Evolutionary conservation across 352 stramenopile genomes (phyloP).

Genomic region (Globisporangium nunn): DNA sequence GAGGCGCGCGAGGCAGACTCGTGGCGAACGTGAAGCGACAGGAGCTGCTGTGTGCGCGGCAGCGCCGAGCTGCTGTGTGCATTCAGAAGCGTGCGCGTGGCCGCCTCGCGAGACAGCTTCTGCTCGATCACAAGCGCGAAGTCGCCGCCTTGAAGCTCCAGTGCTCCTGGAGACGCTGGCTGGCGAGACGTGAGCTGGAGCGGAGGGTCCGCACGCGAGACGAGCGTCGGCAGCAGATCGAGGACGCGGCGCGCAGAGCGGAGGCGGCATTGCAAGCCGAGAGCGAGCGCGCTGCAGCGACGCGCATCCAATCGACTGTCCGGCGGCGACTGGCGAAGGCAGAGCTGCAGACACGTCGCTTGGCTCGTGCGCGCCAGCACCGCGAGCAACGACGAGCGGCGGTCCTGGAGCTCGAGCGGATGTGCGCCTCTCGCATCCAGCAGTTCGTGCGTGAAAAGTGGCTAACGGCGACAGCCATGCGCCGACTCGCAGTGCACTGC

Average conservation of each 20-base stretch:
- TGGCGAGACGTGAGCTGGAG: slow-evolving; percentile 14
- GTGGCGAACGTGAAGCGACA: slow-evolving; percentile 11
- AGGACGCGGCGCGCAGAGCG: slow-evolving; percentile 4
- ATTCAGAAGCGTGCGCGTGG: slow-evolving; percentile 36
- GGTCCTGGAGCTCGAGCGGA: slow-evolving; percentile 13
- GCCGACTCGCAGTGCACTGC: slow-evolving; percentile 26
- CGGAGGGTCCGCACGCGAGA: slow-evolving; percentile 8
- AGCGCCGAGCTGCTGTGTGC: slow-evolving; percentile 17
- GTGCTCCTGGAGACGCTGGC: slow-evolving; percentile 22
- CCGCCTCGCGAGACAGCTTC: slow-evolving; percentile 16
- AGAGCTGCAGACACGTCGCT: slow-evolving; percentile 14
- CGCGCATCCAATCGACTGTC: slow-evolving; percentile 22
- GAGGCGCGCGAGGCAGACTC: slow-evolving; percentile 16
- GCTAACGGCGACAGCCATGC: slow-evolving; percentile 1
- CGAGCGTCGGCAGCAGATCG: slow-evolving; percentile 8
- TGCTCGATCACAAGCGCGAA: slow-evolving; percentile 11
- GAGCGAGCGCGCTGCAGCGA: slow-evolving; percentile 18
- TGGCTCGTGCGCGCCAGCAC: slow-evolving; percentile 11
- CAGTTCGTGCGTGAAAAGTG: slow-evolving; percentile 22
- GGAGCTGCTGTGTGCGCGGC: slow-evolving; percentile 11
- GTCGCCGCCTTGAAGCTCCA: slow-evolving; percentile 23
- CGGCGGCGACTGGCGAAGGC: slow-evolving; percentile 16
- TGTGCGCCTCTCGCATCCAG: slow-evolving; percentile 33
- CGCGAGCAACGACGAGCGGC: slow-evolving; percentile 11
- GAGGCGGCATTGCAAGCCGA: slow-evolving; percentile 16